These are phyloP conservation scores for Neurospora africana DNA, from an alignment of 495 filamentous ascomycete genomes.

Conservation along the genomic window DNA sequence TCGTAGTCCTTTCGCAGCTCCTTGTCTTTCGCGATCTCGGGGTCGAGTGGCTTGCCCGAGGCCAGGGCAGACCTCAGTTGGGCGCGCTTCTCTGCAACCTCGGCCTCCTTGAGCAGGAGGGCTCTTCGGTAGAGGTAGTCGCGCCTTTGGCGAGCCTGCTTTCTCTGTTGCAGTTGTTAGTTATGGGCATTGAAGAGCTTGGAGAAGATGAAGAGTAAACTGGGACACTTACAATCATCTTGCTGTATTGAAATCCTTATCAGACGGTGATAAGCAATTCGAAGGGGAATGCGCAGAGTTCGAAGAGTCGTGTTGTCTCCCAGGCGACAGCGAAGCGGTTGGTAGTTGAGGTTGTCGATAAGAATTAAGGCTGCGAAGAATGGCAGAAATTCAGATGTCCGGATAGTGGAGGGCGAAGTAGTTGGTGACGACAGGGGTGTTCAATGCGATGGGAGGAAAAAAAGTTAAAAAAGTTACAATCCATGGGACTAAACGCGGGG, in stretches of 20 bases:
- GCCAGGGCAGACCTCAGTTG: conserved; percentile 80
- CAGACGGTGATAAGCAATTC: neutral
- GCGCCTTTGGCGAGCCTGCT: conserved; percentile 74
- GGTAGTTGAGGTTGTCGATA: neutral
- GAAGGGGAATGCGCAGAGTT: neutral
- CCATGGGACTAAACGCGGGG: neutral
- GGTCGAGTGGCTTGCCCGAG: conserved; percentile 67
- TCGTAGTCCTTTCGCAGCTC: conserved; percentile 78
- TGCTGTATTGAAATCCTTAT: conserved; percentile 1
- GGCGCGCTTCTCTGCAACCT: conserved; percentile 80
- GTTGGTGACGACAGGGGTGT: neutral
- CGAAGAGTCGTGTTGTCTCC: conserved; percentile 1
- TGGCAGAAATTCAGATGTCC: neutral
- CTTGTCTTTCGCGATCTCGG: conserved; percentile 83
- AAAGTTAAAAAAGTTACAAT: neutral
- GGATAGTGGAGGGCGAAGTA: neutral
- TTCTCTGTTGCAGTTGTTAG: conserved; percentile 33
- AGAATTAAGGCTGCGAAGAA: neutral
- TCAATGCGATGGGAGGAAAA: neutral
- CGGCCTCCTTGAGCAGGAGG: conserved; percentile 70
- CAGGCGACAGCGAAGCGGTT: neutral
- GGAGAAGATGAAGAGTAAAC: neutral
- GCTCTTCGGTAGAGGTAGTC: conserved; percentile 85
- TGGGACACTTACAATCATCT: conserved; percentile 24
- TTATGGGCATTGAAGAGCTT: neutral